Evolutionary conservation across 441 rosid species (phyloP).

Genomic region (Macaranga tanarius): DNA sequence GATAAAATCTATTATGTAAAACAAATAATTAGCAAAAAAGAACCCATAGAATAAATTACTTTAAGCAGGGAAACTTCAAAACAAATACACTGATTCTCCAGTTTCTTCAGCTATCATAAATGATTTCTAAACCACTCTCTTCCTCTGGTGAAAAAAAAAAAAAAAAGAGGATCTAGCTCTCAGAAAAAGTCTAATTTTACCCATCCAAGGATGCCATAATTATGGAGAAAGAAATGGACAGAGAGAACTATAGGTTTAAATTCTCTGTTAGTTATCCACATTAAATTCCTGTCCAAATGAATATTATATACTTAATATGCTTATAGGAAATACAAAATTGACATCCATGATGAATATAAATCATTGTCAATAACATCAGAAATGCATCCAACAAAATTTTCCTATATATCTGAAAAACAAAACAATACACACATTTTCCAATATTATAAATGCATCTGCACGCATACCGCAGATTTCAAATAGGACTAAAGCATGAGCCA

Average conservation of each 20-base stretch:
- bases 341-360: not conserved
- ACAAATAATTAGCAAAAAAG: not conserved
- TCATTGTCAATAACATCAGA: not conserved
- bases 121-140: too few relatives aligned
- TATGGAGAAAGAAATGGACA: not conserved
- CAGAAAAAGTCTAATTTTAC: not conserved
- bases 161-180: not conserved
- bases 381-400: not conserved
- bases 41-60: not conserved
- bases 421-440: too few relatives aligned
- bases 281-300: not conserved
- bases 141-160: too few relatives aligned
- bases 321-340: too few relatives aligned
- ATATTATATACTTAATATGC: too few relatives aligned
- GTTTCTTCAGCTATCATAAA: too few relatives aligned
- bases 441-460: too few relatives aligned
- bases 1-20: not conserved
- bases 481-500: too few relatives aligned
- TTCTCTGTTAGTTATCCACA: not conserved
- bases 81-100: not conserved
- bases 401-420: not conserved
- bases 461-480: too few relatives aligned
- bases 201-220: not conserved
- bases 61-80: not conserved
- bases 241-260: not conserved